Conservation (phyloP, 768 basidiomycete species). For the Coprinopsis strossmayeri region DNA sequence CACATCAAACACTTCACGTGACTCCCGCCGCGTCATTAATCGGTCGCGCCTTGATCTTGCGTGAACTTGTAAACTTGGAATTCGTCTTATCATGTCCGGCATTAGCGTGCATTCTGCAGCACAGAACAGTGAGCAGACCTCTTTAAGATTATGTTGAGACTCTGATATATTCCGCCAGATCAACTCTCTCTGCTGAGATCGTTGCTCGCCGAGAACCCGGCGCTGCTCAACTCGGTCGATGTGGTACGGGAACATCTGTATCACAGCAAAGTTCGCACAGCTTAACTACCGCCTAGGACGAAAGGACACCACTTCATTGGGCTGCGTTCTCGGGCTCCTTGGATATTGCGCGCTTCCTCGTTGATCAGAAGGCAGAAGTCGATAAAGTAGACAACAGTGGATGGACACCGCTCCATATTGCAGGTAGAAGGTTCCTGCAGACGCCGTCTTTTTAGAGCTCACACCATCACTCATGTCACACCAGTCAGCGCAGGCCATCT, state of each 20-base stretch:
- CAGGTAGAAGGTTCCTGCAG: conserved; percentile 37
- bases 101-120: conserved; percentile 60
- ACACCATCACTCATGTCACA: conserved; percentile 9
- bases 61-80: too few relatives aligned
- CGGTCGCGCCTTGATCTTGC: not conserved
- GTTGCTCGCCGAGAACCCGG: conserved; percentile 56
- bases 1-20: conserved; percentile 7
- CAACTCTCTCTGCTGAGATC: conserved; percentile 67
- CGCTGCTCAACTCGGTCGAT: conserved; percentile 56
- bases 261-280: conserved; percentile 3
- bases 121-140: conserved; percentile 63
- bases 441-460: not conserved
- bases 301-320: conserved; percentile 81
- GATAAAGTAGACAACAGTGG: conserved; percentile 59
- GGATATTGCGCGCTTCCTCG: conserved; percentile 60
- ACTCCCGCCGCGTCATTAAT: conserved; percentile 12
- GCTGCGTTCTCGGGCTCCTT: conserved; percentile 68
- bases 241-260: conserved; percentile 36
- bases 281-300: conserved; percentile 43
- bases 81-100: conserved; percentile 27
- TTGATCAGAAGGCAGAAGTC: conserved; percentile 66
- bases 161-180: too few relatives aligned
- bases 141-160: too few relatives aligned
- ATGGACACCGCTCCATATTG: conserved; percentile 79
- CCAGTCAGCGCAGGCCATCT: conserved; percentile 80